Evolutionary conservation across 495 filamentous ascomycete genomes (phyloP).

Genomic region (Clavariopsis aquatica): DNA sequence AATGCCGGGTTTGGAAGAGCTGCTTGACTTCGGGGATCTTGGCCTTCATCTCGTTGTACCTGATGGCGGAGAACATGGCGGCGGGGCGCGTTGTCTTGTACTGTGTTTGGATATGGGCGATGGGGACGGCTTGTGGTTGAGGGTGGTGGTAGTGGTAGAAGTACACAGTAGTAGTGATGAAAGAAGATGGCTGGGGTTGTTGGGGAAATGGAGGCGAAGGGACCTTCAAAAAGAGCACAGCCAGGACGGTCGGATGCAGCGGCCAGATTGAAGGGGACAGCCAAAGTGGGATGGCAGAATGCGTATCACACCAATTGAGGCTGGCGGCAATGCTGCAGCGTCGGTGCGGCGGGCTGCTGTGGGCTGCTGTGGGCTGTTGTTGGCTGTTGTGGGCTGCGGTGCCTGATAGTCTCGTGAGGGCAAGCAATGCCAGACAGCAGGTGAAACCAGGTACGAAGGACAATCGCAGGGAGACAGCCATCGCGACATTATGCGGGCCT

Average conservation of each 20-base stretch:
- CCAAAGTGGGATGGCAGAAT: conserved; percentile 20
- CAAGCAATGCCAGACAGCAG: conserved; percentile 8
- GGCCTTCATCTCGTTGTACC: conserved; percentile 15
- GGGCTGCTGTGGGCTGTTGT: conserved; percentile 7
- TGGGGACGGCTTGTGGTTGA: background rate
- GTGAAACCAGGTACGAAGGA: conserved; percentile 24
- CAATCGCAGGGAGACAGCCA: conserved; percentile 6
- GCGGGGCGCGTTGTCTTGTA: conserved; percentile 10
- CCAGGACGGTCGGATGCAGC: background rate
- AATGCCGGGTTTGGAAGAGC: conserved; percentile 34
- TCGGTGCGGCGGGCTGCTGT: conserved; percentile 9
- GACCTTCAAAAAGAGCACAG: conserved; percentile 8
- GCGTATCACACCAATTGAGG: conserved; percentile 17
- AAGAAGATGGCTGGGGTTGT: background rate
- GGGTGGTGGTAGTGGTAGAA: background rate
- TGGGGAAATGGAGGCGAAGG: background rate
- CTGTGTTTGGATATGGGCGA: background rate
- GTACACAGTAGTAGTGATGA: background rate
- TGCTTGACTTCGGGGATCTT: conserved; percentile 31
- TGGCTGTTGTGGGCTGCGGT: conserved; percentile 15
- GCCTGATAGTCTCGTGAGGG: background rate
- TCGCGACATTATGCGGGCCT: conserved; percentile 1
- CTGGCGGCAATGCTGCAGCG: conserved; percentile 16
- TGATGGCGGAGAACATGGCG: too few relatives aligned
- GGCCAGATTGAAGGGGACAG: conserved; percentile 6